These are phyloP conservation scores for Rhytidiadelphus loreus DNA, from an alignment of 225 moss, liverwort and hornwort species.

Conservation along the genomic window DNA sequence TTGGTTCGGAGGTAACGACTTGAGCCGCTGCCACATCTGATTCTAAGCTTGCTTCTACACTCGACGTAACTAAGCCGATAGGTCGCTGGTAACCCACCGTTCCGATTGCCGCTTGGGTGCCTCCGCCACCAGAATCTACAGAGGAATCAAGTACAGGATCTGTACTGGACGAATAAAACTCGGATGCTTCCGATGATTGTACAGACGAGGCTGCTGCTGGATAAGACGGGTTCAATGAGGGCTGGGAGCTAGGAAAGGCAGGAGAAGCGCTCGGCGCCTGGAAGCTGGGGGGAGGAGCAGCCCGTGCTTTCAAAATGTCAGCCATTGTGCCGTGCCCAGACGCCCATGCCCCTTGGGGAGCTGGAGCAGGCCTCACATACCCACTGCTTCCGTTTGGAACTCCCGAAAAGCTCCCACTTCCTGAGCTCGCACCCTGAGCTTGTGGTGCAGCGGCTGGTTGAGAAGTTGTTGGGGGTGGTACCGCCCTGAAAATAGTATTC, in stretches of 20 bases:
- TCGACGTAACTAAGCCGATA: conserved; percentile 28
- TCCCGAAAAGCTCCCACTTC: conserved; percentile 6
- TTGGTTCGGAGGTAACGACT: conserved; percentile 10
- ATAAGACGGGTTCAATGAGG: not conserved
- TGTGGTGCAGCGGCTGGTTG: conserved; percentile 10
- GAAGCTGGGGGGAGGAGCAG: conserved; percentile 18
- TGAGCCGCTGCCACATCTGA: conserved; percentile 10
- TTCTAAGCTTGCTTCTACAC: conserved; percentile 27
- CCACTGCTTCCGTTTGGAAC: conserved; percentile 28
- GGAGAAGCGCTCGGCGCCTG: conserved; percentile 15
- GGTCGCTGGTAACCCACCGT: conserved; percentile 67
- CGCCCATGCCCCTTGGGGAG: conserved; percentile 40
- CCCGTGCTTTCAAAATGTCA: conserved; percentile 40
- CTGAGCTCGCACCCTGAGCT: conserved; percentile 1
- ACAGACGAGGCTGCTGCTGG: not conserved
- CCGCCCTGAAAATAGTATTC: not conserved
- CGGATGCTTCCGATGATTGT: conserved; percentile 13
- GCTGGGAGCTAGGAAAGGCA: not conserved
- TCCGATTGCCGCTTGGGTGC: conserved; percentile 54
- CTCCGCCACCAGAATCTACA: conserved; percentile 41
- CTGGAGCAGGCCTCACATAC: conserved; percentile 19
- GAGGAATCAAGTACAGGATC: conserved; percentile 41
- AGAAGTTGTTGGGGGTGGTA: not conserved
- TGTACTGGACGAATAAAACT: conserved; percentile 40
- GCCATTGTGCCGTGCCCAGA: conserved; percentile 47